These are phyloP conservation scores for Macroventuria anomochaeta DNA, from an alignment of 2,329 filamentous ascomycete species.

Conservation along the genomic window DNA sequence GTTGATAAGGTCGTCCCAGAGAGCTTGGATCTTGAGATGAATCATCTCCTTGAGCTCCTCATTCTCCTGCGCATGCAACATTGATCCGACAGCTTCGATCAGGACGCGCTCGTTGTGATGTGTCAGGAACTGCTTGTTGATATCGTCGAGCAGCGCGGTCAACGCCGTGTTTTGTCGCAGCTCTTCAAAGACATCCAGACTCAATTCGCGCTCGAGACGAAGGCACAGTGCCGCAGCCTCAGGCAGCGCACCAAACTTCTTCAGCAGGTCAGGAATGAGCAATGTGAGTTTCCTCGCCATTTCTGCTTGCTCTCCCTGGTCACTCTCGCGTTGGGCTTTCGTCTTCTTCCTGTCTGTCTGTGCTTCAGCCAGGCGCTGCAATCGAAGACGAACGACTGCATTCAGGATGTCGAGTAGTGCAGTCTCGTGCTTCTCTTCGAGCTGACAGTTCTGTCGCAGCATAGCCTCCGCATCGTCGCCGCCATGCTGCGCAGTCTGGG, in stretches of 20 bases:
- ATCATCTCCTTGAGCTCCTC: constrained; percentile 88
- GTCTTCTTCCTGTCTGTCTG: constrained; percentile 63
- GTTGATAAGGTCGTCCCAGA: constrained; percentile 86
- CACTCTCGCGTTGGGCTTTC: constrained; percentile 61
- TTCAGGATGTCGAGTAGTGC: constrained; percentile 88
- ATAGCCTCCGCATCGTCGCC: constrained; percentile 66
- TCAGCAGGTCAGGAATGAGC: constrained; percentile 83
- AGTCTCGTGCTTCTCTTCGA: constrained; percentile 77
- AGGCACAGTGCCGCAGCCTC: constrained; percentile 86
- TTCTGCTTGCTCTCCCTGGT: constrained; percentile 78
- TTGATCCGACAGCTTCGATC: constrained; percentile 79
- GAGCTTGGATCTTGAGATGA: constrained; percentile 75
- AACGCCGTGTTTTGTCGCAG: constrained; percentile 87
- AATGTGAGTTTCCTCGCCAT: constrained; percentile 78
- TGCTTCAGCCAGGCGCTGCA: constrained; percentile 71
- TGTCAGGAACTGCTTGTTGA: constrained; percentile 91
- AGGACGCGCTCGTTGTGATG: constrained; percentile 88
- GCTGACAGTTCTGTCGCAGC: constrained; percentile 75
- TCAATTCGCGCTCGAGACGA: constrained; percentile 82
- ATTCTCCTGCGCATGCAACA: constrained; percentile 83
- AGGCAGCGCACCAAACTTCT: constrained; percentile 90
- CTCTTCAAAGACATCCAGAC: constrained; percentile 86
- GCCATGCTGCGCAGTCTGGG: constrained; percentile 60
- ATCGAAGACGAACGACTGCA: constrained; percentile 76
- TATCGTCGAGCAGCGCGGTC: constrained; percentile 82